phyloP scores from a whole-genome alignment of 441 rosid species.

The Pelargonium citronellum region DNA sequence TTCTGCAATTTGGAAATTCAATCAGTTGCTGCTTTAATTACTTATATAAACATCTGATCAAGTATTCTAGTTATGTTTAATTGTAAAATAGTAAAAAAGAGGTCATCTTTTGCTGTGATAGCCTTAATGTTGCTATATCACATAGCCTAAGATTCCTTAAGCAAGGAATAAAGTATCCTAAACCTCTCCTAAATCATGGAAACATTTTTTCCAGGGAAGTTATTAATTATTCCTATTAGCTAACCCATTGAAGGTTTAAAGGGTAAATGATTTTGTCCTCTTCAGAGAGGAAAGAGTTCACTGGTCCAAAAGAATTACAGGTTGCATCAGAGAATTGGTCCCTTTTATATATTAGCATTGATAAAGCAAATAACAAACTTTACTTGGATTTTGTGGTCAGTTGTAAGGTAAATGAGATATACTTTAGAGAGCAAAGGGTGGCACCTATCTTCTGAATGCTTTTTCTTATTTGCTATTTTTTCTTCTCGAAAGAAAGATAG shows the following conservation, averaged over 20 bases:
- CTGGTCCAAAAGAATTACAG: background rate
- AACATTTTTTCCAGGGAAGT: too few relatives aligned
- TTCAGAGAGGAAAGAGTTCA: background rate
- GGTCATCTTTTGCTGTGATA: background rate
- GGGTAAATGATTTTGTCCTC: background rate
- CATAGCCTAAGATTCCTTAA: background rate
- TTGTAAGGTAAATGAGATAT: background rate
- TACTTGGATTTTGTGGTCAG: background rate
- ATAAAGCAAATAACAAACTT: background rate
- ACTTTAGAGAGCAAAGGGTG: background rate
- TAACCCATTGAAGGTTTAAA: background rate
- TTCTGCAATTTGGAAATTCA: background rate
- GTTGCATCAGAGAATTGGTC: background rate
- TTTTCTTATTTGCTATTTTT: background rate
- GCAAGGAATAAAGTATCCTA: background rate
- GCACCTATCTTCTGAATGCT: constrained; percentile 3
- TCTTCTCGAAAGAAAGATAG: too few relatives aligned
- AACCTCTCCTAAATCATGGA: background rate
- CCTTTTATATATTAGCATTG: background rate
- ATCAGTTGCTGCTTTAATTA: background rate
- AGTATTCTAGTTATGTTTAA: background rate
- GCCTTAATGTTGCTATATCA: background rate
- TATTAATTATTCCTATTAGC: background rate
- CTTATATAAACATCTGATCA: background rate
- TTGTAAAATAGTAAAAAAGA: background rate